These are phyloP conservation scores for Ajuga chamaepitys DNA, from an alignment of 257 asterid genomes.

Conservation along the genomic window DNA sequence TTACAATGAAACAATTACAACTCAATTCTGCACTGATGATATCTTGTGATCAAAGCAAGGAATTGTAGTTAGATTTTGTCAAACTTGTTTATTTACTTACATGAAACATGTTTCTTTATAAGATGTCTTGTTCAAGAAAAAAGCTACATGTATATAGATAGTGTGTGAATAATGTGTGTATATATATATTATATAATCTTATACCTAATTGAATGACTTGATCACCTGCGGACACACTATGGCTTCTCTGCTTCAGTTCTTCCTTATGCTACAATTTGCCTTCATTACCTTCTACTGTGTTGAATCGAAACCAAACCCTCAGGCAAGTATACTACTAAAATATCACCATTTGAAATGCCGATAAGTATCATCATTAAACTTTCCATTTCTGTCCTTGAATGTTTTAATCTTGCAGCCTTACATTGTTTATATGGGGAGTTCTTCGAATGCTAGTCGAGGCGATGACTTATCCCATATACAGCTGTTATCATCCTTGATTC, in stretches of 20 bases:
- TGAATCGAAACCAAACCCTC: conserved; percentile 18
- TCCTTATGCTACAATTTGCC: conserved; percentile 10
- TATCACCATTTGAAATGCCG: neutral
- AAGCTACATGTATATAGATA: neutral
- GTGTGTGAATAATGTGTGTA: neutral
- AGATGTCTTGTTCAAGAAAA: conserved; percentile 4
- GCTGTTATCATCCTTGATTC: conserved; percentile 48
- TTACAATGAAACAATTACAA: neutral
- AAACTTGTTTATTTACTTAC: conserved; percentile 4
- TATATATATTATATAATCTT: neutral
- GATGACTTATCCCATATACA: conserved; percentile 31
- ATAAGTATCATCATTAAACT: too few relatives aligned
- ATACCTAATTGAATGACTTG: neutral
- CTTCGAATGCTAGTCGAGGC: conserved; percentile 17
- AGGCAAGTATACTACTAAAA: conserved; percentile 20
- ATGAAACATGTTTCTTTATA: conserved; percentile 15
- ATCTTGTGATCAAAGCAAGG: conserved; percentile 20
- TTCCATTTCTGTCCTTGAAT: neutral
- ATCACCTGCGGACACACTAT: conserved; percentile 13
- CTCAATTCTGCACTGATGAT: neutral
- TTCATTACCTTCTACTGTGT: conserved; percentile 22
- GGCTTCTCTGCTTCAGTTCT: conserved; percentile 28
- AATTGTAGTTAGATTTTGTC: conserved; percentile 1
- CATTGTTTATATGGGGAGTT: conserved; percentile 72
- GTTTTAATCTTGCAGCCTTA: conserved; percentile 47